Evolutionary conservation across 2,329 filamentous ascomycete species (phyloP).

Genomic region (Lachnellula hyalina): DNA sequence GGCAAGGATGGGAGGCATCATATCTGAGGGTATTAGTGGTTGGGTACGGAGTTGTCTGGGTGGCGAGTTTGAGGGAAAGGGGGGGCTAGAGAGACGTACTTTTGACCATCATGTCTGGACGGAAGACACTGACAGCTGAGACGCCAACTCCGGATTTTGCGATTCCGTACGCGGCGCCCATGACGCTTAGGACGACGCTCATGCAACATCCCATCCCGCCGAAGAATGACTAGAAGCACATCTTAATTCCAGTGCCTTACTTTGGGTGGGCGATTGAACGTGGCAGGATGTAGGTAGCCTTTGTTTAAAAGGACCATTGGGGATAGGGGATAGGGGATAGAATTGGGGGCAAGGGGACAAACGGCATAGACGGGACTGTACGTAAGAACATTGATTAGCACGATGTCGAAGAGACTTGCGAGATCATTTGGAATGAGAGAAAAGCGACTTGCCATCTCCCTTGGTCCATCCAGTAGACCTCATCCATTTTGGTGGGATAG

Average conservation of each 20-base stretch:
- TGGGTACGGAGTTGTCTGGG: background rate
- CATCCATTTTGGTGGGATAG: background rate
- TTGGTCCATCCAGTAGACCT: conserved; percentile 4
- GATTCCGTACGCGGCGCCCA: conserved; percentile 90
- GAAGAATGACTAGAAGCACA: conserved; percentile 64
- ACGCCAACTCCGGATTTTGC: conserved; percentile 98
- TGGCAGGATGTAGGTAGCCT: background rate
- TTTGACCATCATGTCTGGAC: conserved; percentile 96
- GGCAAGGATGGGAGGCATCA: conserved; percentile 99
- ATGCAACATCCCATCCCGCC: conserved; percentile 91
- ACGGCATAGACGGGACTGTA: conserved; percentile 7
- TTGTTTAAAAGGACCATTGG: background rate
- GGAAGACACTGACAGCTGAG: conserved; percentile 90
- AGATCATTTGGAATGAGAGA: background rate
- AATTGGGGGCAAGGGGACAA: background rate
- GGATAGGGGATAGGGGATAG: background rate
- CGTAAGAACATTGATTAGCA: background rate
- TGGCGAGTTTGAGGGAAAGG: background rate
- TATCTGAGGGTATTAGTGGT: conserved; percentile 55
- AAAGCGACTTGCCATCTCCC: conserved; percentile 1
- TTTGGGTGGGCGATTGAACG: no score
- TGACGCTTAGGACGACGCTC: conserved; percentile 82
- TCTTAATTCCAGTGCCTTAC: no score
- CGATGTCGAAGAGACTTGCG: background rate
- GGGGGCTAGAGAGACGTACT: conserved; percentile 56